Evolutionary conservation across 2,329 filamentous ascomycete species (phyloP).

Genomic region (Cladophialophora carrionii): DNA sequence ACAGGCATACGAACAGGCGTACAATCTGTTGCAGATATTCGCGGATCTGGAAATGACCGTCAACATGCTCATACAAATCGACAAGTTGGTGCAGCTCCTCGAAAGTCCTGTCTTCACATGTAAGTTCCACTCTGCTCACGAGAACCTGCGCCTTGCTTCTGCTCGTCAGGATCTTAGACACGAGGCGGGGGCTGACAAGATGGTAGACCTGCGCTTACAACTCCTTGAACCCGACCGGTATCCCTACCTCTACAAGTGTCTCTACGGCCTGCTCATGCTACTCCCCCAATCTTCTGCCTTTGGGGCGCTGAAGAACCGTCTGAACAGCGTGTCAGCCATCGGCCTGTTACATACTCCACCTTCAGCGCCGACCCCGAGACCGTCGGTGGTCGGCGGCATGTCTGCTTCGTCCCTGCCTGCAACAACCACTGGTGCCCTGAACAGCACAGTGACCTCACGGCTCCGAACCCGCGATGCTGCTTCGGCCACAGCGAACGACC

Average conservation of each 20-base stretch:
- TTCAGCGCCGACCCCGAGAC: slow-evolving; percentile 39
- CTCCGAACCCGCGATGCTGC: slow-evolving; percentile 31
- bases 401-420: slow-evolving; percentile 20
- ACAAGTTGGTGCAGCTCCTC: slow-evolving; percentile 94
- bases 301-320: slow-evolving; percentile 89
- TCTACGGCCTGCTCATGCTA: slow-evolving; percentile 96
- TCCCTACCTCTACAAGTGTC: slow-evolving; percentile 93
- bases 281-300: slow-evolving; percentile 98
- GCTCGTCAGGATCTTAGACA: slow-evolving; percentile 28
- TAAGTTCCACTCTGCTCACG: slow-evolving; percentile 51
- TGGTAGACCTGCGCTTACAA: slow-evolving; percentile 83
- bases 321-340: slow-evolving; percentile 97
- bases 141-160: neutral
- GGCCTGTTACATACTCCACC: slow-evolving; percentile 86
- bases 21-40: slow-evolving; percentile 93
- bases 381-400: slow-evolving; percentile 33
- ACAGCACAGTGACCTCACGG: slow-evolving; percentile 22
- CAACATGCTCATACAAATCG: slow-evolving; percentile 97
- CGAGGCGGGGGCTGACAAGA: slow-evolving; percentile 7
- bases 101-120: slow-evolving; percentile 98
- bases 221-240: slow-evolving; percentile 93
- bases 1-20: slow-evolving; percentile 97
- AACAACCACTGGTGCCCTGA: slow-evolving; percentile 7
- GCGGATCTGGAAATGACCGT: slow-evolving; percentile 98
- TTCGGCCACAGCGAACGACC: slow-evolving; percentile 51